Base-by-base conservation (phyloP, 2,329 filamentous ascomycete genomes). In the Septoria petroselini region DNA sequence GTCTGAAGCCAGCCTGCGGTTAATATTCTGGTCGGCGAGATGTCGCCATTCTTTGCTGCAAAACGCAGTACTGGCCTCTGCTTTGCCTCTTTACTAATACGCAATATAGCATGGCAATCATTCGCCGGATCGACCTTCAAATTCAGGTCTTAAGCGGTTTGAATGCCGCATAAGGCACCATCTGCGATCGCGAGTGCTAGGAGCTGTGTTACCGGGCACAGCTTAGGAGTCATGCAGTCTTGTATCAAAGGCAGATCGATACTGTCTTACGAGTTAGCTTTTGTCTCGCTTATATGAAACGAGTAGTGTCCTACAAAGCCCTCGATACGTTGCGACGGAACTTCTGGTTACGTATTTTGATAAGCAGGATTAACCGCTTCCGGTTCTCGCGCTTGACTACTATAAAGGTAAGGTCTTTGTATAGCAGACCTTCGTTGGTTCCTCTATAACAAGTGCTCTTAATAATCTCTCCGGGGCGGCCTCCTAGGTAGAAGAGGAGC, bases 391-490 rank as follows among this genome's bases (percentile, higher is more conserved):
- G 9, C 18, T 37, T 33, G n/a, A n/a, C n/a, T 4, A 46, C 31
- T 7, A 35, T 21, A 2, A 49, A 2, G 15, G 47, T 21, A 12
- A 53, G 18, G 19, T 53, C 53, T 18, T 41, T 44, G 21, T 48
- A 53, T 4, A 11, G 27, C 7, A 55, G 8, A 4, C 50, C 53
- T 33, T 55, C 44, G 23, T 55, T 55, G 12, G 21, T 39, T 3
- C 45, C 41, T 4, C 3, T 3, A 27, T 53, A 41, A 17, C 4
- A 18, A 2, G 31, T 31, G 17, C 42, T 41, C 19, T 55, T 50
- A 2, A 53, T 29, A n/a, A 55, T 35, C 17, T 53, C 53, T n/a
- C 50, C 53, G 8, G 53, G 53, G 11, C 50, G 50, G 2, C 47
- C n/a, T 4, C 44, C 50, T n/a, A 38, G n/a, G 29, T 50, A 53